Percentiles rank a stretch among this genome's conserved stretches.
Conservation (phyloP, 139 green algal genomes). For the Picochlorum costavermella region DNA sequence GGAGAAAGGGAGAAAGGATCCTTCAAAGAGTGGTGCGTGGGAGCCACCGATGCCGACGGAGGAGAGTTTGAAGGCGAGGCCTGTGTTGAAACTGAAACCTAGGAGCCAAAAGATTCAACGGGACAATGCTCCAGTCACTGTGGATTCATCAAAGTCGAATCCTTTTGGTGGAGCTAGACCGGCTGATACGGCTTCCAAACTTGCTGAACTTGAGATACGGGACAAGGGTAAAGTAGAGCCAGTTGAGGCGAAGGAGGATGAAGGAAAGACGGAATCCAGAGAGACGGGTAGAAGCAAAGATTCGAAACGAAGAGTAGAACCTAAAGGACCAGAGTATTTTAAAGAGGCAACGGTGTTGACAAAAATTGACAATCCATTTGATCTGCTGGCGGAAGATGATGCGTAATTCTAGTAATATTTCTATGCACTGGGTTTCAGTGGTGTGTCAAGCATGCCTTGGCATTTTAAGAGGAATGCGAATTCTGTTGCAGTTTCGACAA, state of each 20-base stretch:
- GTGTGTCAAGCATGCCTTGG: constrained; percentile 21
- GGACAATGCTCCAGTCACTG: too few species aligned
- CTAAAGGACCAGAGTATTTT: background rate
- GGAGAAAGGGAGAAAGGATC: background rate
- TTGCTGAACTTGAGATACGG: constrained; percentile 38
- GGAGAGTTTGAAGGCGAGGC: constrained; percentile 18
- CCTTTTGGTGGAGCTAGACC: constrained; percentile 44
- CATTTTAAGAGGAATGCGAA: constrained; percentile 33
- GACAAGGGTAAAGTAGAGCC: constrained; percentile 11
- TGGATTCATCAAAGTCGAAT: constrained; percentile 18
- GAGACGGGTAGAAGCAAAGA: background rate
- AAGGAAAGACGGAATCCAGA: constrained; percentile 4
- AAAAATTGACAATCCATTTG: constrained; percentile 6
- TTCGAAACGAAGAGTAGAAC: background rate
- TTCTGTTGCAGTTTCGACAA: constrained; percentile 61
- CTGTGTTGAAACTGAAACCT: constrained; percentile 18
- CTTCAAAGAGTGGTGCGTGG: background rate
- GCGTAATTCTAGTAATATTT: background rate
- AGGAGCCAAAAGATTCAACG: background rate
- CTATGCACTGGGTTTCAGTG: constrained; percentile 20
- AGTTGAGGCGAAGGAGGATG: background rate
- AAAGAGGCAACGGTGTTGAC: background rate
- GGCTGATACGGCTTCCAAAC: constrained; percentile 27
- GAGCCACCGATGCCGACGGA: background rate
- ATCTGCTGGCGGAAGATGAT: constrained; percentile 1